Percentiles rank a stretch among this genome's conserved stretches.
Conservation (phyloP, 768 basidiomycete genomes). For the Leccinellum albellum region DNA sequence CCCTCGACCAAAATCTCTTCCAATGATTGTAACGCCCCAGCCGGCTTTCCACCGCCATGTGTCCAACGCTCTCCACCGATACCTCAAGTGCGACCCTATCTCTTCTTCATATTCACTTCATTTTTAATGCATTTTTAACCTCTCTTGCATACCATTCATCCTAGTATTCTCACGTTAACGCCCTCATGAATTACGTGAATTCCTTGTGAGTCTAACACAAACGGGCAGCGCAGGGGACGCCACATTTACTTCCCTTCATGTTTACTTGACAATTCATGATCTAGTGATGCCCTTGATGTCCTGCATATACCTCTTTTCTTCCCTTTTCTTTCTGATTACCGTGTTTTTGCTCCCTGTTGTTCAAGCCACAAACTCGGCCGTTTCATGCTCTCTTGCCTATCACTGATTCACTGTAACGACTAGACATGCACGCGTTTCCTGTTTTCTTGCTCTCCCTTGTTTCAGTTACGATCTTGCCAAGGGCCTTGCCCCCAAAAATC, state of each 20-base stretch:
- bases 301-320: constrained; percentile 12
- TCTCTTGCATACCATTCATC: constrained; percentile 35
- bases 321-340: constrained; percentile 2
- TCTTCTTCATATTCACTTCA: constrained; percentile 24
- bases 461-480: constrained; percentile 32
- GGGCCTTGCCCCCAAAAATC: constrained; percentile 15
- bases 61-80: constrained; percentile 25
- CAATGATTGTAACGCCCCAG: constrained; percentile 35
- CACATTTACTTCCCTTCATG: constrained; percentile 11
- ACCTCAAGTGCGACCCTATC: constrained; percentile 28
- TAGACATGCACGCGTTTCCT: constrained; percentile 55
- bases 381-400: constrained; percentile 17
- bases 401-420: constrained; percentile 71
- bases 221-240: constrained; percentile 6
- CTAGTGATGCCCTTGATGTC: constrained; percentile 27
- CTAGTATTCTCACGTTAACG: constrained; percentile 19
- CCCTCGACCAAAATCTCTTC: constrained; percentile 45
- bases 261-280: constrained; percentile 25
- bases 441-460: constrained; percentile 34
- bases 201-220: constrained; percentile 13
- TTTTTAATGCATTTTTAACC: constrained; percentile 31
- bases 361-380: constrained; percentile 19
- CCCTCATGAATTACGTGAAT: constrained; percentile 20
- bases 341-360: constrained; percentile 11
- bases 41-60: constrained; percentile 14